Evolutionary conservation across 257 asterid genomes (phyloP), one percentile per base, ranked within the genome.

Genomic region (Ligustrum vulgare): DNA sequence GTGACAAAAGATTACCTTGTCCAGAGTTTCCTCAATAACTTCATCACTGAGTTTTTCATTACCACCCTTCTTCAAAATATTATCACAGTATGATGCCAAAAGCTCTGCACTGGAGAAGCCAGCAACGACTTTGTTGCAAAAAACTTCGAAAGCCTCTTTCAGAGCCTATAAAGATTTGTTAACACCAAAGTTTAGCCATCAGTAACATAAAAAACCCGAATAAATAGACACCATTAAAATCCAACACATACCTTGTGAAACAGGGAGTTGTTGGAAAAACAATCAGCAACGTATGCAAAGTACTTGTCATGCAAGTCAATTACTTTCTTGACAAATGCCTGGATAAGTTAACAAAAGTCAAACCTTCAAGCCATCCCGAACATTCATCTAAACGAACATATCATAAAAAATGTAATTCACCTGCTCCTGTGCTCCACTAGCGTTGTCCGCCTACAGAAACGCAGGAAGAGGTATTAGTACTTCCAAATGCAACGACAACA

Each of bases 61-160:
- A 18, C 88, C 87, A 10, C 91, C 90, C 58, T 90, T 88, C 78
- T 80, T 86, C 20, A 90, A 86, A 58, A 84, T 76, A 76, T 88
- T 80, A 74, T 90, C 96, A 71, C 87, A 83, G 67, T 80, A 86
- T 15, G 79, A 75, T 23, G 93, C 89, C 63, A 88, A 72, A 11
- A 83, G 82, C 76, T 90, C 93, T 0, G 91, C 89, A 70, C 77
- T 74, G 5, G 94, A 78, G 67, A 73, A 68, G 20, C 90, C 89
- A 11, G 84, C 80, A 67, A 86, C 81, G 25, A 16, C 8, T 62
- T 86, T 83, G 76, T 88, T 90, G 81, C 91, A 88, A 67, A 88
- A 88, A 60, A 73, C 77, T 74, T 83, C 93, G 70, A 90, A 90
- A 23, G 91, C 91, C 58, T 88, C 88, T 74, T 80, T 84, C 36